Conservation (phyloP, 2,329 filamentous ascomycete genomes). For the Aureobasidium sp. region DNA sequence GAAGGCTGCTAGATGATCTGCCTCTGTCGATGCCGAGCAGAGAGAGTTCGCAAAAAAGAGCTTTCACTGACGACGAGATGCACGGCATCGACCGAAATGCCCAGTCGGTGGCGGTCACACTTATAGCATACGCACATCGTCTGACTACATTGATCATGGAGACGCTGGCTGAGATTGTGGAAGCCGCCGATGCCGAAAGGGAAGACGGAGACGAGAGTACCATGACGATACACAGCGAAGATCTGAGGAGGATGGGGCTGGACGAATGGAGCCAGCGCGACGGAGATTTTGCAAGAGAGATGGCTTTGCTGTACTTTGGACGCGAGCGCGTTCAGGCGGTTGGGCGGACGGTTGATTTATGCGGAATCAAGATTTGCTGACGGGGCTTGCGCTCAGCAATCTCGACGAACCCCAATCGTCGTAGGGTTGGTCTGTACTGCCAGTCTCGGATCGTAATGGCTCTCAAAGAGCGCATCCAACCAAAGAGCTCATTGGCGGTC, state of each 20-base stretch:
- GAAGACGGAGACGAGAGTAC: conserved; percentile 35
- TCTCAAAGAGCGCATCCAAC: too few species aligned
- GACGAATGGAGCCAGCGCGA: conserved; percentile 70
- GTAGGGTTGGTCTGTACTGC: too few species aligned
- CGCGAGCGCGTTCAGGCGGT: conserved; percentile 53
- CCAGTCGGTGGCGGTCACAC: conserved; percentile 57
- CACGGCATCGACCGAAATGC: conserved; percentile 40
- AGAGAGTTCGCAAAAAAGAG: not conserved
- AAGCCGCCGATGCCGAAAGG: conserved; percentile 29
- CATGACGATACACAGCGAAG: conserved; percentile 51
- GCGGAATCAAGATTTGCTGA: conserved; percentile 62
- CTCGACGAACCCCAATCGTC: too few species aligned
- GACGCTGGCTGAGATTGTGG: conserved; percentile 55
- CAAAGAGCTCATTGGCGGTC: too few species aligned
- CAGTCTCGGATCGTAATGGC: too few species aligned
- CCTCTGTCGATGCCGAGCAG: conserved; percentile 19
- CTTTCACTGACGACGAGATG: conserved; percentile 34
- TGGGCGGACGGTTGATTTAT: conserved; percentile 65
- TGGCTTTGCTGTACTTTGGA: conserved; percentile 60
- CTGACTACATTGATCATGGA: conserved; percentile 61
- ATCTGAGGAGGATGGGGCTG: conserved; percentile 65
- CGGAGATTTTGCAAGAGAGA: conserved; percentile 58
- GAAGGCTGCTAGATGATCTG: conserved; percentile 38
- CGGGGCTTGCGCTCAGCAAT: too few species aligned
- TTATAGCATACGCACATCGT: conserved; percentile 76